Conservation (phyloP, 2,329 filamentous ascomycete species). For the Colletotrichum gigasporum region DNA sequence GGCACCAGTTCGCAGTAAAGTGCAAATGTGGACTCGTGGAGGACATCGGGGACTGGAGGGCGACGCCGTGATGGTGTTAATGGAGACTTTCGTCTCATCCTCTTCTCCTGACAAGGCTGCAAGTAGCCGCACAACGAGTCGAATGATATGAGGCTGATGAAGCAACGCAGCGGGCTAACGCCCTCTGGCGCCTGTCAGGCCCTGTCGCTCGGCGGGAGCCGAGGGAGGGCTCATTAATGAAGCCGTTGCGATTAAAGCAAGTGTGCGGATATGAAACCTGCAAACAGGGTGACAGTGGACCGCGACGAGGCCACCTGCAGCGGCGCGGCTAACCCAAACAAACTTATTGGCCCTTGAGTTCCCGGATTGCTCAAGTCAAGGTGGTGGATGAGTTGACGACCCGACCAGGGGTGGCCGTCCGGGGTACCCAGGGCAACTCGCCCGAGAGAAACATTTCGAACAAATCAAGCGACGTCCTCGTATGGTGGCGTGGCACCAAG, state of each 20-base stretch:
- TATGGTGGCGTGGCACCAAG: slow-evolving; percentile 6
- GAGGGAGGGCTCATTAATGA: slow-evolving; percentile 22
- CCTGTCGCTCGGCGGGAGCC: slow-evolving; percentile 28
- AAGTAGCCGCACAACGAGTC: slow-evolving; percentile 5
- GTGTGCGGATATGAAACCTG: slow-evolving; percentile 23
- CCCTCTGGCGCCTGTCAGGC: not conserved
- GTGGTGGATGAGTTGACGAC: not conserved
- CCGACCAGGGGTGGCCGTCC: not conserved
- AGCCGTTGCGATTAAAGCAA: slow-evolving; percentile 30
- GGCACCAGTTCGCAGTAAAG: not conserved
- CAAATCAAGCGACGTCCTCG: not conserved
- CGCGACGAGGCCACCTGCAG: slow-evolving; percentile 13
- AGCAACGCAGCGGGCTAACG: not conserved
- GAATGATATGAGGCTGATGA: slow-evolving; percentile 27
- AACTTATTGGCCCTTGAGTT: slow-evolving; percentile 20
- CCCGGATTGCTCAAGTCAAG: not conserved
- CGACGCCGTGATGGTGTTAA: not conserved
- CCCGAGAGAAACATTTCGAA: slow-evolving; percentile 14
- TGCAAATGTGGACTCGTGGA: slow-evolving; percentile 2
- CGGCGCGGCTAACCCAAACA: slow-evolving; percentile 29
- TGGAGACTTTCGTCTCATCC: slow-evolving; percentile 25
- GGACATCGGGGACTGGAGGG: not conserved
- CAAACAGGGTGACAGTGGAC: slow-evolving; percentile 23
- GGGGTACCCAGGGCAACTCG: not conserved
- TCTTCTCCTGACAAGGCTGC: slow-evolving; percentile 27